phyloP scores from a whole-genome alignment of 148 eudicot species.

The Beta vulgaris region DNA sequence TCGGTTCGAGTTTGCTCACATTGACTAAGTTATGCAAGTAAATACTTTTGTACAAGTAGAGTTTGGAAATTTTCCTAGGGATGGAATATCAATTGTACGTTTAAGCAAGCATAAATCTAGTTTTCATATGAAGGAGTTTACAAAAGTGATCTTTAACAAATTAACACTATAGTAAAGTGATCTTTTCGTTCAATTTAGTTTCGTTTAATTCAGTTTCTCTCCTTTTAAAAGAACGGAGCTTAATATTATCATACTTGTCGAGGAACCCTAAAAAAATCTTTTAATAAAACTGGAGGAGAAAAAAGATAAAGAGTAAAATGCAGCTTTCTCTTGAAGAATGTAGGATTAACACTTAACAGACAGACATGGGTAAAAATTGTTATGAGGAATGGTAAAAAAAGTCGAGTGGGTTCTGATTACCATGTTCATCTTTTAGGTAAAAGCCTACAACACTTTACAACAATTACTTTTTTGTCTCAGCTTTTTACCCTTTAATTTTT shows the following conservation, averaged over 20 bases:
- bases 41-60: too few relatives aligned
- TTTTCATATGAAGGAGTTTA: too few relatives aligned
- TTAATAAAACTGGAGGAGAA: neutral
- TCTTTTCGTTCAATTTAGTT: too few relatives aligned
- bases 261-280: neutral
- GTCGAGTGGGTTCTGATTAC: constrained; percentile 13
- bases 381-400: neutral
- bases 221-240: too few relatives aligned
- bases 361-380: neutral
- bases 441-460: constrained; percentile 1
- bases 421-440: constrained; percentile 4
- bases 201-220: too few relatives aligned
- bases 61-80: too few relatives aligned
- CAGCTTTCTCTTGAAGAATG: neutral
- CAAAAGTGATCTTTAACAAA: too few relatives aligned
- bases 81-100: too few relatives aligned
- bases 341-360: neutral
- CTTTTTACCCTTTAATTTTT: neutral
- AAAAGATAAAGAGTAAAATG: neutral
- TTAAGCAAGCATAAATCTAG: too few relatives aligned
- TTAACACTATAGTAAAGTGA: too few relatives aligned
- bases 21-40: too few relatives aligned
- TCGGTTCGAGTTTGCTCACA: too few relatives aligned
- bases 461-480: neutral
- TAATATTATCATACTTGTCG: neutral